Evolutionary conservation across 805 yeast genomes (phyloP).

Genomic region (Yamadazyma scolyti): DNA sequence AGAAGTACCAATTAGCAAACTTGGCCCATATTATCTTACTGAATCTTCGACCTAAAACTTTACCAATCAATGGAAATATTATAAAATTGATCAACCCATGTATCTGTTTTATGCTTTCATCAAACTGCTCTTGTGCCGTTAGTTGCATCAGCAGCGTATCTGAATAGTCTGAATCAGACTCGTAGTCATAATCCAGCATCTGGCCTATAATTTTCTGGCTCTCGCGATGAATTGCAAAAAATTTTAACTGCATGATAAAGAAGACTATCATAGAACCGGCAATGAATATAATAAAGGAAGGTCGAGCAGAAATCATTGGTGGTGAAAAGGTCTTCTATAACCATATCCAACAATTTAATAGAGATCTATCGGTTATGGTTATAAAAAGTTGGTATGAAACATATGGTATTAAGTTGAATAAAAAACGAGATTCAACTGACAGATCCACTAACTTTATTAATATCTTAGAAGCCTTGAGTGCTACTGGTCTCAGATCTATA

Average conservation of each 20-base stretch:
- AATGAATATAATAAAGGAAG: constrained; percentile 53
- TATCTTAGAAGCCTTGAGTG: constrained; percentile 87
- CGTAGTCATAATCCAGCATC: too few species aligned
- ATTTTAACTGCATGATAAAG: constrained; percentile 4
- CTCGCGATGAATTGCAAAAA: constrained; percentile 1
- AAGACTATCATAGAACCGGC: constrained; percentile 8
- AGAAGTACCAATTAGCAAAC: constrained; percentile 30
- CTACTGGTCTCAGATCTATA: constrained; percentile 92
- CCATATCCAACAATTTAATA: constrained; percentile 93
- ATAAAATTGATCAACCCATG: constrained; percentile 56
- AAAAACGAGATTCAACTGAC: constrained; percentile 11
- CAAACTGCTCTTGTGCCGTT: constrained; percentile 71
- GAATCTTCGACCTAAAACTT: constrained; percentile 59
- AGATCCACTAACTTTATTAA: constrained; percentile 37
- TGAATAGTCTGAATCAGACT: constrained; percentile 13
- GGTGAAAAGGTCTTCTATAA: constrained; percentile 87
- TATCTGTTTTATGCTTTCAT: constrained; percentile 60
- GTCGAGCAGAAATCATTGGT: constrained; percentile 76
- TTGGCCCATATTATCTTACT: constrained; percentile 42
- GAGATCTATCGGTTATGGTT: constrained; percentile 83
- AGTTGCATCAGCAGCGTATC: constrained; percentile 18
- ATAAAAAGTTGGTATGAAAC: constrained; percentile 80
- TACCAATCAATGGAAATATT: constrained; percentile 63
- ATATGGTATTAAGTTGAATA: constrained; percentile 9
- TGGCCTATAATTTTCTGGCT: not conserved